Conservation (phyloP, 2,329 filamentous ascomycete genomes). For the Xylaria sp. region DNA sequence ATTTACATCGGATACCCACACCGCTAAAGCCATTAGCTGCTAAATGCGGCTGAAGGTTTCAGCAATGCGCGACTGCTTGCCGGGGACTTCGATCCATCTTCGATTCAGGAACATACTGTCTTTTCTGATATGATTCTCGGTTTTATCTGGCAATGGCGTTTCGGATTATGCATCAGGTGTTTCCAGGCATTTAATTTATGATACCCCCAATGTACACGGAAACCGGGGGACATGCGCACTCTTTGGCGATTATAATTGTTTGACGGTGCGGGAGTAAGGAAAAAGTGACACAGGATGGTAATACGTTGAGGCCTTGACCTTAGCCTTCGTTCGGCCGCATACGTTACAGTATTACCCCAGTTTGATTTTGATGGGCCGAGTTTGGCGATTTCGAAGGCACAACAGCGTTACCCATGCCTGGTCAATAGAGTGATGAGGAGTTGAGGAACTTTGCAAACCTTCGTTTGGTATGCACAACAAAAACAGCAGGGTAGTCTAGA, state of each 20-base stretch:
- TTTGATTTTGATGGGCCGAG: background rate
- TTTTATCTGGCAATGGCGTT: slow-evolving; percentile 39
- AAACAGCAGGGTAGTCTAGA: slow-evolving; percentile 3
- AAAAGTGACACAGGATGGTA: slow-evolving; percentile 33
- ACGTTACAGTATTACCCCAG: background rate
- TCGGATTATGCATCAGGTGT: slow-evolving; percentile 32
- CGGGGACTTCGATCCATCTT: background rate
- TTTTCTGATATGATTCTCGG: slow-evolving; percentile 24
- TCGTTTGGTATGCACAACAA: slow-evolving; percentile 20
- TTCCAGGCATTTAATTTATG: slow-evolving; percentile 25
- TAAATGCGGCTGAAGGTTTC: slow-evolving; percentile 34
- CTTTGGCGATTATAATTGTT: slow-evolving; percentile 19
- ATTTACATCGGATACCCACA: slow-evolving; percentile 61
- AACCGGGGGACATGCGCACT: slow-evolving; percentile 23
- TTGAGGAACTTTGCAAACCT: background rate
- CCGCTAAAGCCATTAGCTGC: slow-evolving; percentile 61
- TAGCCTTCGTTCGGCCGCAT: background rate
- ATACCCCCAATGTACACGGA: slow-evolving; percentile 39
- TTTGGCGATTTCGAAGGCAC: background rate
- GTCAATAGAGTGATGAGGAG: slow-evolving; percentile 22
- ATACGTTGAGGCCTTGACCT: slow-evolving; percentile 36
- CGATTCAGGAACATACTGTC: slow-evolving; percentile 7
- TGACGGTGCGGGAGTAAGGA: slow-evolving; percentile 18
- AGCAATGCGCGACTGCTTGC: background rate
- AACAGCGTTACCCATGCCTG: slow-evolving; percentile 4